Percentiles rank a stretch among this genome's conserved stretches.
Conservation (phyloP, 2,329 filamentous ascomycete genomes). For the Periconia sp. region DNA sequence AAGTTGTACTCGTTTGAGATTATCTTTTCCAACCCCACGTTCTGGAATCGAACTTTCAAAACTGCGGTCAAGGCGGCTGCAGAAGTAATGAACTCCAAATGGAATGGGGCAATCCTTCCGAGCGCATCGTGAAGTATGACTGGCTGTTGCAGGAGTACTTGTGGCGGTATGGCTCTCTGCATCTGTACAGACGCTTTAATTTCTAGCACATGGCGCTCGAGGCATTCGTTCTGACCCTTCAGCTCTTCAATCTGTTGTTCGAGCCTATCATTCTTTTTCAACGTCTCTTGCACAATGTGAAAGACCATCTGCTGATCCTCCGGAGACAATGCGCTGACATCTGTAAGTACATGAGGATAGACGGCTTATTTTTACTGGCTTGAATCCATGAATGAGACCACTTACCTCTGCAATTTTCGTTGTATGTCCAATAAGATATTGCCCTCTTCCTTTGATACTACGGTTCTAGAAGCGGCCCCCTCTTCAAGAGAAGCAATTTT, state of each 20-base stretch:
- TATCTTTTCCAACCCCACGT: constrained; percentile 2
- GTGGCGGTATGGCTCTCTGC: neutral
- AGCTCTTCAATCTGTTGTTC: constrained; percentile 3
- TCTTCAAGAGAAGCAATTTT: neutral
- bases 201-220: neutral
- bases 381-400: neutral
- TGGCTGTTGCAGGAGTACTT: constrained; percentile 5
- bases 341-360: neutral
- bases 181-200: constrained; percentile 1
- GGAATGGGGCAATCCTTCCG: constrained; percentile 5
- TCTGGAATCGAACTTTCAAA: constrained; percentile 2
- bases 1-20: neutral
- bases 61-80: constrained; percentile 4
- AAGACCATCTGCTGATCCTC: constrained; percentile 1
- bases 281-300: neutral
- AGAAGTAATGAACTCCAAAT: constrained; percentile 7
- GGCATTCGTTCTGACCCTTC: neutral
- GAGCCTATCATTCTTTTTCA: neutral
- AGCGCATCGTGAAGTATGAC: constrained; percentile 8
- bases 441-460: neutral
- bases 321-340: neutral
- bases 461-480: neutral
- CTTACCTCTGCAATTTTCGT: neutral
- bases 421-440: constrained; percentile 1
- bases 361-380: neutral